phyloP scores from a whole-genome alignment of 805 yeast genomes.

The Metschnikowia amazonensis region DNA sequence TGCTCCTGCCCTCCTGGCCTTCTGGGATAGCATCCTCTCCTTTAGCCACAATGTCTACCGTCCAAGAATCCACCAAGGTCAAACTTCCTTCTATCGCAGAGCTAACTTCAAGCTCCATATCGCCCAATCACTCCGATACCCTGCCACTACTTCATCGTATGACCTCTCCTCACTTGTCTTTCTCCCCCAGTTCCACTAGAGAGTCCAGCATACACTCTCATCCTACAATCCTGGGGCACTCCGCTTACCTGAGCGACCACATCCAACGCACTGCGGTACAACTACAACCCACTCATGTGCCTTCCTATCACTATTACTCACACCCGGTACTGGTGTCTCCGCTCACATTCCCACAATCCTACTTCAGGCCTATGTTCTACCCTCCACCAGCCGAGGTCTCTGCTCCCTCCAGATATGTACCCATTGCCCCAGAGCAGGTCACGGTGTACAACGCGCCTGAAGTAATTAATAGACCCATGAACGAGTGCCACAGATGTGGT shows the following conservation, averaged over 20 bases:
- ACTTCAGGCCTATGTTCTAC: conserved; percentile 6
- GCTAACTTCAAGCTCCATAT: conserved; percentile 12
- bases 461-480: conserved; percentile 22
- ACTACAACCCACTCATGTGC: conserved; percentile 1
- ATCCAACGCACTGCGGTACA: background rate
- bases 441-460: conserved; percentile 13
- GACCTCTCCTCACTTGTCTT: background rate
- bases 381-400: background rate
- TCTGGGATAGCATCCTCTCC: background rate
- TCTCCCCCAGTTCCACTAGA: background rate
- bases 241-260: background rate
- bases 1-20: background rate
- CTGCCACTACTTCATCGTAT: conserved; percentile 9
- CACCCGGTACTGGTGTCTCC: conserved; percentile 4
- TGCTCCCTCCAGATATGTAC: background rate
- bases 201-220: background rate
- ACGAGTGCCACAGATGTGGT: conserved; percentile 44
- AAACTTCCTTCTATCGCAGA: conserved; percentile 20
- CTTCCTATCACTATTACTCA: conserved; percentile 7
- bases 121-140: background rate
- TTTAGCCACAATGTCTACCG: conserved; percentile 2
- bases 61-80: conserved; percentile 8
- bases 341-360: conserved; percentile 3
- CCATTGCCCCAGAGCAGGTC: conserved; percentile 2
- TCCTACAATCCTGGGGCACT: background rate